Conservation (phyloP, 306 rosid species). For the Rosa chinensis region DNA sequence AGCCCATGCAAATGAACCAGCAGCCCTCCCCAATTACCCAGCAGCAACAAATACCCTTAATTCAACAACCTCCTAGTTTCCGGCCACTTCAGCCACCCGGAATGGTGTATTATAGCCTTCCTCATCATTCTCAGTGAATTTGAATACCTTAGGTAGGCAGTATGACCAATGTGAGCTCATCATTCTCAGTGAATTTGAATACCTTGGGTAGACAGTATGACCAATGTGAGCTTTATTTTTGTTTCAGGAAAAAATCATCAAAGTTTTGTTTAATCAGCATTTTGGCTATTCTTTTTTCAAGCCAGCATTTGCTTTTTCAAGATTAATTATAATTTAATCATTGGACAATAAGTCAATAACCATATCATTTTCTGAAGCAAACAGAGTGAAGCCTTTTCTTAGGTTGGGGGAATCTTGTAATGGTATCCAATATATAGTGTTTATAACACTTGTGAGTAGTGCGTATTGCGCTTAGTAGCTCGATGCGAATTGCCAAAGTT, state of each 20-base stretch:
- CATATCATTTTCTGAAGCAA: neutral
- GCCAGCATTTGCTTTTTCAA: neutral
- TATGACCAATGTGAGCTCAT: no score
- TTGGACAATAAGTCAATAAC: neutral
- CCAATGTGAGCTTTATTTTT: neutral
- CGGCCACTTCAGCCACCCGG: constrained; percentile 82
- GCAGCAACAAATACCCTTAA: constrained; percentile 46
- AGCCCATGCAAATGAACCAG: constrained; percentile 40
- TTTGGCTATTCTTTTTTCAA: neutral
- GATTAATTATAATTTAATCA: neutral
- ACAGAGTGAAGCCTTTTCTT: neutral
- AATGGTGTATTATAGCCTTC: constrained; percentile 67
- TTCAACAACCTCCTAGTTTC: constrained; percentile 62
- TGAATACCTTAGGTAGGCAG: constrained; percentile 21
- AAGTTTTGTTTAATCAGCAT: constrained; percentile 21
- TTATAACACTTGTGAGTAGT: neutral
- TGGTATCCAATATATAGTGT: neutral
- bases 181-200: constrained; percentile 47
- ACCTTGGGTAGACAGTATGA: neutral
- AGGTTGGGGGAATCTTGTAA: neutral
- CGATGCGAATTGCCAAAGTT: neutral
- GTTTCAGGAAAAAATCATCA: constrained; percentile 20
- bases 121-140: constrained; percentile 54
- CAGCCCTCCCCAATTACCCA: constrained; percentile 35
- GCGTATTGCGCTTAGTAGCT: neutral